These are phyloP conservation scores for Ophiostoma quercus DNA, from an alignment of 2,329 filamentous ascomycete genomes.

Conservation along the genomic window DNA sequence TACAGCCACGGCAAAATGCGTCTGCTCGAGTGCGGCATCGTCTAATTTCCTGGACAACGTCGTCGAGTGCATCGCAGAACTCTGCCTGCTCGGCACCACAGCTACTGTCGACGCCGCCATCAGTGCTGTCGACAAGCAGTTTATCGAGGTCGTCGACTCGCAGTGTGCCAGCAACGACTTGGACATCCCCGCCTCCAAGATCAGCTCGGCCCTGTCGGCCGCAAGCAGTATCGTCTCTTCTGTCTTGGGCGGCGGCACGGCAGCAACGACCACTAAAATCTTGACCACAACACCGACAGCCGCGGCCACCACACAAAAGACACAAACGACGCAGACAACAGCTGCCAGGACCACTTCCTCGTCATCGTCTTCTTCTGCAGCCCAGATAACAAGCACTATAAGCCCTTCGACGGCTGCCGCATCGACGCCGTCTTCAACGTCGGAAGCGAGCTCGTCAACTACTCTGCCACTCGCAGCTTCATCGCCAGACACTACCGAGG, in stretches of 20 bases:
- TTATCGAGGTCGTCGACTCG: conserved; percentile 23
- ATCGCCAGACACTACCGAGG: background rate
- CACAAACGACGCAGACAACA: background rate
- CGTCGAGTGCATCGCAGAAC: conserved; percentile 24
- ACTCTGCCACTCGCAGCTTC: background rate
- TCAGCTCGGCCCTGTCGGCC: conserved; percentile 23
- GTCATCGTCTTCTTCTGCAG: background rate
- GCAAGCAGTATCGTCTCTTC: conserved; percentile 24
- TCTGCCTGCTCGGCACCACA: conserved; percentile 22
- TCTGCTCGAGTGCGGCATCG: conserved; percentile 22
- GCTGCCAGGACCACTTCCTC: background rate
- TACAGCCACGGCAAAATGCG: conserved; percentile 21
- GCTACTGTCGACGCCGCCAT: conserved; percentile 18
- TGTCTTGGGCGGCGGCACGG: conserved; percentile 8
- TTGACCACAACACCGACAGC: background rate
- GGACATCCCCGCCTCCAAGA: conserved; percentile 15
- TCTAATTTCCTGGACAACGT: conserved; percentile 24
- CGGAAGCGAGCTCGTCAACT: background rate
- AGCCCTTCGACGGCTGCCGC: background rate
- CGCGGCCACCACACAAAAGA: background rate
- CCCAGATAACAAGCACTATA: background rate
- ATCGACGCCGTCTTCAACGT: background rate
- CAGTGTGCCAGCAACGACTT: conserved; percentile 21
- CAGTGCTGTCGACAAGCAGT: conserved; percentile 15
- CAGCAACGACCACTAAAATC: conserved; percentile 14